Evolutionary conservation across 148 eudicot species (phyloP), one percentile per base, ranked within the genome.

Genomic region (Agrostemma githago): DNA sequence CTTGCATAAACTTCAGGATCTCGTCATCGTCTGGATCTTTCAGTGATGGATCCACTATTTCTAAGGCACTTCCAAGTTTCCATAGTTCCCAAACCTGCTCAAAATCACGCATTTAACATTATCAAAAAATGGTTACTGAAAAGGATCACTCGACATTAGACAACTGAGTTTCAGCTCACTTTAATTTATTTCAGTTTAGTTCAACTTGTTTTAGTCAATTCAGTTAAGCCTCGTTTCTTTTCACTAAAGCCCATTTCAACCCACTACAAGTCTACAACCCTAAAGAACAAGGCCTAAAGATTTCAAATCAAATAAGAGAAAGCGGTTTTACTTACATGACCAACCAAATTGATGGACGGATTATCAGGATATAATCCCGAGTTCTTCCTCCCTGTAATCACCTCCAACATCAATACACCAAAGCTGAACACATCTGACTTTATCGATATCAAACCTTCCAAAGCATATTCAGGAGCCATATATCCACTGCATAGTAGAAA

Each of bases 401-500:
- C 82, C 81, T 88, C 88, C 26, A 88, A 43, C 17, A 88, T 11
- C 21, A 88, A 53, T 26, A 85, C 88, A 58, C 91, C 91, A 4
- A 85, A 88, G 70, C 87, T 88, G 48, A 88, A 88, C 46, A 88
- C 86, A 72, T 88, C 88, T 0, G 91, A 85, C 65, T 85, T 88
- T 7, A 82, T 14, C 16, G 87, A 88, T 61, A 88, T 83, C 2
- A 72, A 66, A 9, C 91, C 91, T 58, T 85, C 83, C 57, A 88
- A 71, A 21, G 88, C 88, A 62, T 88, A 88, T 72, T 88, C 91
- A 0, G 91, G 91, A 42, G 91, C 75, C 91, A 88, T 88, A 59
- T 88, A 85, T 48, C 91, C 89, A 68, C 88, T 85, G 85, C 71
- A 78, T 38, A 12, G 68, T 54, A 40, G 3, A 14, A 8, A 72